These are phyloP conservation scores for Penicillium fuscoglaucum DNA, from an alignment of 2,329 filamentous ascomycete species.

Conservation along the genomic window DNA sequence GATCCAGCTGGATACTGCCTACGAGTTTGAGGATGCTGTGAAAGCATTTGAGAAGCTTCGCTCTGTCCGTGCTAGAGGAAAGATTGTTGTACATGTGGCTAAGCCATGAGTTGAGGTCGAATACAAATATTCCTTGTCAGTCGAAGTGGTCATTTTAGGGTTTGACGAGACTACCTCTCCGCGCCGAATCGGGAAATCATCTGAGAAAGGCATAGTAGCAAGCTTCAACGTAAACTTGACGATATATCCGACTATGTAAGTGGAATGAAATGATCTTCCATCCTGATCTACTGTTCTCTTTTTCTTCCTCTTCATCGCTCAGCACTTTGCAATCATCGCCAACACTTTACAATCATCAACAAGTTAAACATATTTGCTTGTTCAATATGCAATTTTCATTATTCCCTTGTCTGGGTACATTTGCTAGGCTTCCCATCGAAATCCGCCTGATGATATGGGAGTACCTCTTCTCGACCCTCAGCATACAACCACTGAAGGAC, in stretches of 20 bases:
- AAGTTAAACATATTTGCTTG: not conserved
- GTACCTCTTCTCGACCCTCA: not conserved
- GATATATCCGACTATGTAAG: not conserved
- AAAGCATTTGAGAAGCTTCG: constrained; percentile 60
- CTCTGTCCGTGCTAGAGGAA: constrained; percentile 57
- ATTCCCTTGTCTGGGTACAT: not conserved
- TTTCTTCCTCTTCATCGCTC: not conserved
- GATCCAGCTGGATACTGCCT: constrained; percentile 56
- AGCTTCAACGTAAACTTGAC: constrained; percentile 5
- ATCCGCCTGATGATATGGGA: constrained; percentile 7
- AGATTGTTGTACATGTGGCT: constrained; percentile 53
- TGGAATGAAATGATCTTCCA: not conserved
- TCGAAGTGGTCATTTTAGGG: not conserved
- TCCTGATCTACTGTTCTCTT: too few relatives aligned
- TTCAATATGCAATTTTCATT: not conserved
- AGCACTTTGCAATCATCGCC: not conserved
- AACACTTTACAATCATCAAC: not conserved
- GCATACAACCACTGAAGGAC: not conserved
- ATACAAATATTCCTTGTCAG: not conserved
- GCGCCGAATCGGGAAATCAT: not conserved
- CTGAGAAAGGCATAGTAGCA: constrained; percentile 1
- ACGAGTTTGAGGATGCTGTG: constrained; percentile 56
- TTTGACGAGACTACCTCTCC: not conserved
- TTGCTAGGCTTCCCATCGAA: constrained; percentile 1
- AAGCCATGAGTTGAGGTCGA: not conserved